Evolutionary conservation across 305 asterid species (phyloP), one percentile per base, ranked within the genome.

Genomic region (Fraxinus albicans): DNA sequence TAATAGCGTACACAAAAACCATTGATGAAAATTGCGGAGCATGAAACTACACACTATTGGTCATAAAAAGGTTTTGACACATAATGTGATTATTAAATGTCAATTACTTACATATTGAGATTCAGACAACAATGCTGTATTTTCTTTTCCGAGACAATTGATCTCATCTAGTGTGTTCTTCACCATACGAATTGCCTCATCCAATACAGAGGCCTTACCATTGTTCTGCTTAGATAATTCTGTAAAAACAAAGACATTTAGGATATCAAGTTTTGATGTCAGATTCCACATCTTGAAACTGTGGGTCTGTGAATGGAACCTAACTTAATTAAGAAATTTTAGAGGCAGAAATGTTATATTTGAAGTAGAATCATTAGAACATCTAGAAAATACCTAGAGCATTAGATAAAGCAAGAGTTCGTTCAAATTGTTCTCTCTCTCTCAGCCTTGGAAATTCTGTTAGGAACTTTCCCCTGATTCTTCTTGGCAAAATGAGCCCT

Each of bases 121-220:
- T 81, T 80, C 87, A n/a, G 82, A 84, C 53, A 80, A 73, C 42
- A 84, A 36, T 50, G 77, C 75, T 50, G 72, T 53, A 80, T 84
- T 84, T 55, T 77, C 84, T 25, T 31, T 53, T 42, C 79, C 63
- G 1, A 84, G 82, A 70, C 73, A 35, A 36, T 85, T 81, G 3
- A 85, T 38, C 82, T 82, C 82, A 50, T 78, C 34, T 33, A 79
- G 38, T 19, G 77, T 72, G 55, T 85, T 83, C 84, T 69, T 79
- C 15, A 82, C 50, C 8, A 79, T 19, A 21, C 70, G 38, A 82
- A 69, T 79, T 23, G 88, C 70, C 10, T 67, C 83, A 40, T 73
- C 79, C 80, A 85, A 42, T 67, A 73, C 31, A 19, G 76, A 82
- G 70, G 88, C 85, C 85, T 82, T 85, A 67, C 86, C 88, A 25